These are phyloP conservation scores for Camellia sinensis DNA, from an alignment of 148 eudicot genomes.

Conservation along the genomic window DNA sequence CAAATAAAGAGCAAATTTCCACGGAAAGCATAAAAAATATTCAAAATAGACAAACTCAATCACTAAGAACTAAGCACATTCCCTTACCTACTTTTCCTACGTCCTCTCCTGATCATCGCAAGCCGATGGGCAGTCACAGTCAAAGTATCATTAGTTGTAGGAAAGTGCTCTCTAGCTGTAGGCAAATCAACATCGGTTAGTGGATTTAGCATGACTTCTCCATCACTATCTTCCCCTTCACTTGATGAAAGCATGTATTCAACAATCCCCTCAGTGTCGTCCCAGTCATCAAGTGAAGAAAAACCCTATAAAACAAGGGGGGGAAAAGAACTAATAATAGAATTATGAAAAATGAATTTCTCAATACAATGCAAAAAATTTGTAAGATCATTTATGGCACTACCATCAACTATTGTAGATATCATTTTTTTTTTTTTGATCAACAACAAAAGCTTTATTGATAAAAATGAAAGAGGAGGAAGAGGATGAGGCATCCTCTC, in stretches of 20 bases:
- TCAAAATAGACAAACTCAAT: not conserved
- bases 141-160: constrained; percentile 55
- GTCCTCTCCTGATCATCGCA: constrained; percentile 50
- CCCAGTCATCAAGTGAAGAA: constrained; percentile 65
- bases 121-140: constrained; percentile 62
- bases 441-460: too few species aligned
- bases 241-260: constrained; percentile 55
- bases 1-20: not conserved
- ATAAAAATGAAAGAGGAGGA: too few species aligned
- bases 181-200: constrained; percentile 78
- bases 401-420: not conserved
- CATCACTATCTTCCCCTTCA: constrained; percentile 85
- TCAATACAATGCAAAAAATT: not conserved
- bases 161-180: constrained; percentile 37
- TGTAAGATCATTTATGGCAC: not conserved
- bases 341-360: not conserved
- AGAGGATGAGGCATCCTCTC: too few species aligned
- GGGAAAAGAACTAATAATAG: not conserved
- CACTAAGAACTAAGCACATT: not conserved
- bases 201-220: constrained; percentile 65
- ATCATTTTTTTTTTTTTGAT: too few species aligned
- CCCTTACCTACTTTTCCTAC: constrained; percentile 55
- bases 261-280: constrained; percentile 31
- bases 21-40: not conserved
- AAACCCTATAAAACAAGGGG: constrained; percentile 36